Base-by-base conservation (phyloP, 768 basidiomycete species). In the Stropharia rugosoannulata region DNA sequence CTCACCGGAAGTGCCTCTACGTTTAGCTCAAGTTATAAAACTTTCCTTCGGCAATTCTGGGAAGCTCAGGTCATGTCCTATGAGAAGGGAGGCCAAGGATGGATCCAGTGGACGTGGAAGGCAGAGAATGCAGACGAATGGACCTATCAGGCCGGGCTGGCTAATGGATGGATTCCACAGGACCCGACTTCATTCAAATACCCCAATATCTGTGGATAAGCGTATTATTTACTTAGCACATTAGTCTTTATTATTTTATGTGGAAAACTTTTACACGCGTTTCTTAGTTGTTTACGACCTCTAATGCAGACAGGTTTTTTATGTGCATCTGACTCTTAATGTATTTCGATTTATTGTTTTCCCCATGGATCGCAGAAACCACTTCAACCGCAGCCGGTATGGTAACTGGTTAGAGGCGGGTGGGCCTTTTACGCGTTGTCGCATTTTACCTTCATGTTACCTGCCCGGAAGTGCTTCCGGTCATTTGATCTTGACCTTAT, bases 101-200 rank as follows among this genome's bases (percentile, higher is more conserved):
- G 90, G 90, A 68, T 90, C 19, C 83, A 86, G 67, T 91, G 90
- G 90, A 83, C 88, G 1, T 93, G 90, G 90, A 93, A 93, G 73
- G 69, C 90, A 0, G 91, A 93, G 69, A 73, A 73, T 58, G 87
- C 90, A 2, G 89, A 92, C 59, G 95, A 96, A 55, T 97, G 95
- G 95, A 80, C 88, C 0, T 96, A 96, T 74, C 82, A 89, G 59
- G 85, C 88, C 43, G 93, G 93, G 39, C 75, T 95, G 35, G 68
- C 75, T 11, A 79, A 85, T 57, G 93, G 93, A 18, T 95, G 90
- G 91, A 95, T 96, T 66, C 93, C 94, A 8, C 68, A 77, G 58
- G 68, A 80, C 56, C 80, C 81, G 5, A 79, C 79, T 8, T 61
- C 67, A 27, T 68, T 64, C 40, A 62, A 73, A 63, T 91, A 82